Evolutionary conservation across 768 basidiomycete genomes (phyloP).

Genomic region (Baorangia bicolor): DNA sequence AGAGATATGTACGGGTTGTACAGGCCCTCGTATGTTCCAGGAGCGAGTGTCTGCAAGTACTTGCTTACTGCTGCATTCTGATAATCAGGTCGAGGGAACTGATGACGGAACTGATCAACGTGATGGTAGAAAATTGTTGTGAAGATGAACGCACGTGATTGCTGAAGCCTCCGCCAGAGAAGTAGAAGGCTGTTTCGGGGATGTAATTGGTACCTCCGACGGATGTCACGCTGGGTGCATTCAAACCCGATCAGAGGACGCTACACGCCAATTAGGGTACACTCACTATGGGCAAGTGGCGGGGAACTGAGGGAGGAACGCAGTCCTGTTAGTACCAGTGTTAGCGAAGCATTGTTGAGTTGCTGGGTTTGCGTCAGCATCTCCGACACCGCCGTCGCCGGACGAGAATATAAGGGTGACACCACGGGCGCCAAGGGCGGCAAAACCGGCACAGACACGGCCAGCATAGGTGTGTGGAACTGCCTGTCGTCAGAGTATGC

Average conservation of each 20-base stretch:
- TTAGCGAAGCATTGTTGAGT: constrained; percentile 58
- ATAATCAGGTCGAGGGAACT: constrained; percentile 57
- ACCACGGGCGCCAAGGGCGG: constrained; percentile 68
- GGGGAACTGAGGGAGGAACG: constrained; percentile 63
- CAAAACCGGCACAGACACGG: constrained; percentile 61
- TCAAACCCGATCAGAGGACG: neutral
- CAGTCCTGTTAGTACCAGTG: constrained; percentile 50
- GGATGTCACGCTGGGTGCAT: constrained; percentile 54
- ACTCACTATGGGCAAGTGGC: constrained; percentile 56
- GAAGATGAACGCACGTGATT: constrained; percentile 45
- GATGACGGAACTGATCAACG: neutral
- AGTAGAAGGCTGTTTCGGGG: constrained; percentile 57
- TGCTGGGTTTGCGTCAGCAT: constrained; percentile 50
- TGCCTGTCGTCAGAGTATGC: constrained; percentile 17
- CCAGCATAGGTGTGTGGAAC: constrained; percentile 58
- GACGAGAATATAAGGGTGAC: constrained; percentile 63
- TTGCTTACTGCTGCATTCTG: constrained; percentile 45
- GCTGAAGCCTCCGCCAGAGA: constrained; percentile 78
- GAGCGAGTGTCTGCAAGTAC: constrained; percentile 46
- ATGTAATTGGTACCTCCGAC: constrained; percentile 64
- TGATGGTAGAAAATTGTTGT: neutral
- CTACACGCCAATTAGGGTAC: too few relatives aligned
- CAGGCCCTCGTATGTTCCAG: constrained; percentile 53
- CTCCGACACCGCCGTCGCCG: constrained; percentile 71
- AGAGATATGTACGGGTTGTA: constrained; percentile 51